Evolutionary conservation across 306 rosid species (phyloP).

Genomic region (Ochetophila trinervis): DNA sequence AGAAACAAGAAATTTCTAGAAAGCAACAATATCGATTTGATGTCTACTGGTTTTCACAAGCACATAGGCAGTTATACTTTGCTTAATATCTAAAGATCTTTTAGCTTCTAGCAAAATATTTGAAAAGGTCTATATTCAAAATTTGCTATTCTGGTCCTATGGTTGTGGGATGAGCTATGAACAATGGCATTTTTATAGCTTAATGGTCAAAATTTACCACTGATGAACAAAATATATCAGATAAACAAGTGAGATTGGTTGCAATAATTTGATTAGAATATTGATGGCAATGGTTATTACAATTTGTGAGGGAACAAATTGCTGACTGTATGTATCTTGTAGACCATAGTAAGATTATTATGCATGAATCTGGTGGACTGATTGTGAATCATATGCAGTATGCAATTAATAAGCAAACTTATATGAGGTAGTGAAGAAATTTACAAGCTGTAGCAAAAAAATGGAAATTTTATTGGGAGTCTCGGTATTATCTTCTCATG

Average conservation of each 20-base stretch:
- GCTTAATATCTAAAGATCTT: neutral
- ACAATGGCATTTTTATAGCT: neutral
- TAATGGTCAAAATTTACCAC: neutral
- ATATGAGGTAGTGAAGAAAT: neutral
- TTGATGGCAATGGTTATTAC: neutral
- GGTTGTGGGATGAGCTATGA: neutral
- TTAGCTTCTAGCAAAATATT: neutral
- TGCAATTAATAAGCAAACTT: neutral
- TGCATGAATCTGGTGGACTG: neutral
- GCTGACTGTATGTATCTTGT: neutral
- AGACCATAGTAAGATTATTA: neutral
- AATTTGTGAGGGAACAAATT: neutral
- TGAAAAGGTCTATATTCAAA: neutral
- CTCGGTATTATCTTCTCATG: neutral
- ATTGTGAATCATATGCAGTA: neutral
- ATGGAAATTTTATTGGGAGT: neutral
- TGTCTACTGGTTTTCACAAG: neutral
- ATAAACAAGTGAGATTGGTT: neutral
- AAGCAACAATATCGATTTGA: neutral
- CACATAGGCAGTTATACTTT: neutral
- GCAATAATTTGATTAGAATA: neutral
- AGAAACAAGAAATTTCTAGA: neutral
- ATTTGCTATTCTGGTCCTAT: neutral
- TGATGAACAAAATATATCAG: neutral
- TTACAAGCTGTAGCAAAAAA: neutral